Conservation (phyloP, 2,329 filamentous ascomycete species). For the Colletotrichum brevisporum region DNA sequence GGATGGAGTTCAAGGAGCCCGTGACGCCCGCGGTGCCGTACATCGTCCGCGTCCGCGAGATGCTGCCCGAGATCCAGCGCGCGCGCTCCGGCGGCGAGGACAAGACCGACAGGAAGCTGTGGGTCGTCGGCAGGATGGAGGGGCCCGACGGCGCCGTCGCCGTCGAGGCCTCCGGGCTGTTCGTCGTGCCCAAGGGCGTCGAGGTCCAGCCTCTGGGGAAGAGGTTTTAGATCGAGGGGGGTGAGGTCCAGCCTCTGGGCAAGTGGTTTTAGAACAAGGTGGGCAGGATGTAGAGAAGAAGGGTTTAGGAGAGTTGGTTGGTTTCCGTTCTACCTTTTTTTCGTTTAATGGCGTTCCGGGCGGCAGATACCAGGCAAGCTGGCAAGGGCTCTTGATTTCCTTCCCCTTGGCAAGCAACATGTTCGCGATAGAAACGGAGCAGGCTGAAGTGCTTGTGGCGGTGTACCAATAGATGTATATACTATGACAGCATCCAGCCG, state of each 20-base stretch:
- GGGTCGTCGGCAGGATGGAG: conserved; percentile 36
- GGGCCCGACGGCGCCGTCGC: conserved; percentile 6
- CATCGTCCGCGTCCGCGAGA: conserved; percentile 28
- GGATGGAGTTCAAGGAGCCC: conserved; percentile 31
- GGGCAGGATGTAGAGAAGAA: too few relatives aligned
- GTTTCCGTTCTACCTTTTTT: too few relatives aligned
- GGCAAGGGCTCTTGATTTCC: too few relatives aligned
- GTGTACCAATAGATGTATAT: too few relatives aligned
- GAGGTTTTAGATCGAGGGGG: conserved; percentile 1
- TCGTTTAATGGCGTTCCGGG: conserved; percentile 2
- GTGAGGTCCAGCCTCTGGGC: conserved; percentile 2
- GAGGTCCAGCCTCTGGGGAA: conserved; percentile 25
- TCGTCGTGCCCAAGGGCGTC: conserved; percentile 40
- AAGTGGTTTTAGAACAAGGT: neutral
- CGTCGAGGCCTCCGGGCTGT: conserved; percentile 35
- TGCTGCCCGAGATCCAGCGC: conserved; percentile 29
- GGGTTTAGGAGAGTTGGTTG: too few relatives aligned
- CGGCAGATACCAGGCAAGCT: neutral
- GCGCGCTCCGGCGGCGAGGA: conserved; percentile 21
- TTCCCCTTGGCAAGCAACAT: too few relatives aligned
- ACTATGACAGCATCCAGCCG: too few relatives aligned
- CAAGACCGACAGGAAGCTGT: conserved; percentile 39
- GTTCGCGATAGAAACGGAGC: too few relatives aligned
- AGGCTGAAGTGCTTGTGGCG: too few relatives aligned
- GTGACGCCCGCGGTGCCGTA: conserved; percentile 26